Evolutionary conservation across 2,329 filamentous ascomycete species (phyloP).

Genomic region (Xylariaceae sp.): DNA sequence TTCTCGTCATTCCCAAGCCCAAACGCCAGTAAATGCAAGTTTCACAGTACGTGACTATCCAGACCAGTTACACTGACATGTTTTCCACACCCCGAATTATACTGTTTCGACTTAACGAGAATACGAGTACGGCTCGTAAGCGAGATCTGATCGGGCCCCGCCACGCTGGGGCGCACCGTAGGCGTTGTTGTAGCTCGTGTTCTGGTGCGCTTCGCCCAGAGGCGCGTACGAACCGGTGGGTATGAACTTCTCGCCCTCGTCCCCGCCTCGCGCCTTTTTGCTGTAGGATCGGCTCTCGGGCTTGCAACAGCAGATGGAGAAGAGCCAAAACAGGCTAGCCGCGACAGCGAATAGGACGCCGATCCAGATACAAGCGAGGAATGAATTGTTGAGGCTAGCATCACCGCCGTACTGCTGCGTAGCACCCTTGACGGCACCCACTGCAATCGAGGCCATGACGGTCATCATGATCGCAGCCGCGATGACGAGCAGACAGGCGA

Average conservation of each 20-base stretch:
- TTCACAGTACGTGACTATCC: constrained; percentile 7
- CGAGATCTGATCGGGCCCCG: constrained; percentile 52
- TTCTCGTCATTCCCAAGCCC: constrained; percentile 29
- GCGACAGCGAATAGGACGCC: constrained; percentile 75
- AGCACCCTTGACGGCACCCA: constrained; percentile 66
- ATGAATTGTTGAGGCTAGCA: constrained; percentile 66
- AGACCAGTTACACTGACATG: background rate
- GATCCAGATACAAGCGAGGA: constrained; percentile 77
- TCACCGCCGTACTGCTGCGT: constrained; percentile 73
- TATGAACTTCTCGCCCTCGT: constrained; percentile 56
- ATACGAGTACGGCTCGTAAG: constrained; percentile 68
- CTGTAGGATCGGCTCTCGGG: constrained; percentile 51
- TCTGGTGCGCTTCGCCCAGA: constrained; percentile 45
- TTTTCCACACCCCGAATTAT: background rate
- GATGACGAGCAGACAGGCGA: constrained; percentile 59
- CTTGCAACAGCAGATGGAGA: constrained; percentile 89
- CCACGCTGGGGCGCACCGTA: constrained; percentile 46
- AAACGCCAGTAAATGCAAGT: constrained; percentile 35
- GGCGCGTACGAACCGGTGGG: constrained; percentile 50
- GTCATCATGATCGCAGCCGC: constrained; percentile 74
- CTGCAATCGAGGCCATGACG: constrained; percentile 70
- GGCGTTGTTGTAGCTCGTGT: constrained; percentile 40
- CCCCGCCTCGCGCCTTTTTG: constrained; percentile 30
- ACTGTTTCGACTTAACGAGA: constrained; percentile 43
- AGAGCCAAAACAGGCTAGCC: constrained; percentile 85